Percentiles rank a stretch among this genome's conserved stretches.
Evolutionary conservation across 139 green algal species (phyloP).

Genomic region (Closterium sp.): DNA sequence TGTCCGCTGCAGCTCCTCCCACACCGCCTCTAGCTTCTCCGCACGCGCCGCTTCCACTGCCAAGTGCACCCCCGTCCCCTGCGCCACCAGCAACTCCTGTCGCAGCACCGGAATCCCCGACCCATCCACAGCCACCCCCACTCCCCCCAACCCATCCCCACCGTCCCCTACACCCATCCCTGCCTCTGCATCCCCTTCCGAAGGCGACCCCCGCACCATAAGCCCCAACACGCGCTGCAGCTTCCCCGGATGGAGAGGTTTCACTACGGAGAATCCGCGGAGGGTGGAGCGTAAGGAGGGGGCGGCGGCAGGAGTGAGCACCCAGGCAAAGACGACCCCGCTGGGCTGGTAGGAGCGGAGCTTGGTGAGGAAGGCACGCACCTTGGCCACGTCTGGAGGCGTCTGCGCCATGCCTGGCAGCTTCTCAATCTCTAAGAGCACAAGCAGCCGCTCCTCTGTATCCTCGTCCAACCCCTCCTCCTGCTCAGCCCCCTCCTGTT

Average conservation of each 20-base stretch:
- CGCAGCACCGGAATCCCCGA: background rate
- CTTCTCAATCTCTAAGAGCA: background rate
- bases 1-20: background rate
- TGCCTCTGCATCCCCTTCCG: background rate
- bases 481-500: background rate
- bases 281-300: background rate
- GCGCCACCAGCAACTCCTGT: background rate
- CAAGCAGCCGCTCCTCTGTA: background rate
- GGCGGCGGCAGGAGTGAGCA: background rate
- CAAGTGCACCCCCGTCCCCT: background rate
- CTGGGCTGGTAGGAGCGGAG: background rate
- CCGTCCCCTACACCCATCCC: background rate
- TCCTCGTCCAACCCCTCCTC: background rate
- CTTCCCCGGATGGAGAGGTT: background rate
- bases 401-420: background rate
- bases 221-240: background rate
- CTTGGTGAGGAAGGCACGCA: background rate
- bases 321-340: background rate
- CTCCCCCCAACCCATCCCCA: background rate
- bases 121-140: background rate
- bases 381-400: background rate
- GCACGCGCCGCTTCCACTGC: background rate
- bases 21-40: background rate
- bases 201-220: background rate
- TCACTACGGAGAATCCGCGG: background rate